Evolutionary conservation across 345 rosid genomes (phyloP).

Genomic region (Eucalyptus guilfoylei): DNA sequence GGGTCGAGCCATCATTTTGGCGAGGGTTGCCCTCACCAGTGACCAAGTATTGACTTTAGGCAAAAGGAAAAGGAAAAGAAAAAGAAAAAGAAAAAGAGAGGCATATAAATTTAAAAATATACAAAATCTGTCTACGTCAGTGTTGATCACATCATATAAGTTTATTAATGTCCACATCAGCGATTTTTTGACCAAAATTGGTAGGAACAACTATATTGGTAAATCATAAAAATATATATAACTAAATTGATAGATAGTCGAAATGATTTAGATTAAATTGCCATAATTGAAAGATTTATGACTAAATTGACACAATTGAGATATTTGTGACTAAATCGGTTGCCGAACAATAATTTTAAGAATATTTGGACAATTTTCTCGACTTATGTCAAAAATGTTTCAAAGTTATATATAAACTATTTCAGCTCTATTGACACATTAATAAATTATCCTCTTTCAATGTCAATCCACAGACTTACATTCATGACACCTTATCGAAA

Average conservation of each 20-base stretch:
- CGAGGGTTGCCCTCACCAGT: fast-evolving
- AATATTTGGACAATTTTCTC: neutral
- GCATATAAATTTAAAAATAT: neutral
- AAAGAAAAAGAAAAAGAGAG: neutral
- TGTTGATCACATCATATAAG: fast-evolving
- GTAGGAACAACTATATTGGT: neutral
- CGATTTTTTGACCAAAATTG: neutral
- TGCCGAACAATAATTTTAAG: neutral
- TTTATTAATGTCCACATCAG: fast-evolving
- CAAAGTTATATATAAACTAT: neutral
- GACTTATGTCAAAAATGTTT: neutral
- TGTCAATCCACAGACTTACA: neutral
- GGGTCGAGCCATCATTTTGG: neutral
- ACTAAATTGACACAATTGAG: neutral
- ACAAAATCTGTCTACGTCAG: fast-evolving
- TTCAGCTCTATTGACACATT: neutral
- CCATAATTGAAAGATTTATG: too few species aligned
- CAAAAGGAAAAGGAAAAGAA: neutral
- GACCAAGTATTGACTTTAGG: neutral
- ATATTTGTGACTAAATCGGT: neutral
- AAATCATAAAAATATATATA: neutral
- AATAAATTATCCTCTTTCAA: neutral
- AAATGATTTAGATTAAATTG: too few species aligned
- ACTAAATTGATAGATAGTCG: too few species aligned
- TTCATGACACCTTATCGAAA: neutral